Base-by-base conservation (phyloP, 2,329 filamentous ascomycete genomes). In the Claviceps spartinae region DNA sequence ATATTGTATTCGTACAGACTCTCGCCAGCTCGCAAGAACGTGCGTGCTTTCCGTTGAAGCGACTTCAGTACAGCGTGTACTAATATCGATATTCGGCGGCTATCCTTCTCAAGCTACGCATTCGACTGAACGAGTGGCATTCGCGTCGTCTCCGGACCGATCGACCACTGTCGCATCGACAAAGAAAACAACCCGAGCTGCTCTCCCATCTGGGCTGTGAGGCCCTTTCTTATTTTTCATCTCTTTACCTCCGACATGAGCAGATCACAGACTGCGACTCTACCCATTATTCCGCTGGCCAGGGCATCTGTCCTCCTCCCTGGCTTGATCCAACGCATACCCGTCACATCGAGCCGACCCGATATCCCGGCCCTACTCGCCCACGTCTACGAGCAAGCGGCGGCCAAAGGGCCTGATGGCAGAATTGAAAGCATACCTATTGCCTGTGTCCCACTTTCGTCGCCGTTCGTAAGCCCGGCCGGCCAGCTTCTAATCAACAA, bases 291-390 rank as follows among this genome's bases (percentile, higher is more conserved):
- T 59, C 87, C 89, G 40, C 79, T 97, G 44, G 81, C 88, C 50
- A 82, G 84, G 62, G 86, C 85, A 58, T 79, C 82, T 56, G 86
- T 96, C 58, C 81, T 97, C 42, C 79, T 95, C 9, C 93, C 93
- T 4, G 88, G 89, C 56, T 82, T 90, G 52, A 82, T 90, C 49
- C 79, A 95, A 60, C 85, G 90, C 60, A 86, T 97, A 58, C 82
- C 88, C 51, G 84, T 96, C 50, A 81, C 84, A 42, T 83, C 76
- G 40, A 76, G 84, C 67, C 87, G 91, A 49, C 82, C 88, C 58
- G 93, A 97, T 68, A 85, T 97, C 58, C 85, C 88, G 50, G 86
- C 91, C 49, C 79, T 97, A 45, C 81, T 98, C 53, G 86, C 89
- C 20, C 83, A 85, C 59, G 80, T 95, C 54, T 91, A 95, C 69